Evolutionary conservation across 2,329 filamentous ascomycete species (phyloP).

Genomic region (Sphaerulina populicola): DNA sequence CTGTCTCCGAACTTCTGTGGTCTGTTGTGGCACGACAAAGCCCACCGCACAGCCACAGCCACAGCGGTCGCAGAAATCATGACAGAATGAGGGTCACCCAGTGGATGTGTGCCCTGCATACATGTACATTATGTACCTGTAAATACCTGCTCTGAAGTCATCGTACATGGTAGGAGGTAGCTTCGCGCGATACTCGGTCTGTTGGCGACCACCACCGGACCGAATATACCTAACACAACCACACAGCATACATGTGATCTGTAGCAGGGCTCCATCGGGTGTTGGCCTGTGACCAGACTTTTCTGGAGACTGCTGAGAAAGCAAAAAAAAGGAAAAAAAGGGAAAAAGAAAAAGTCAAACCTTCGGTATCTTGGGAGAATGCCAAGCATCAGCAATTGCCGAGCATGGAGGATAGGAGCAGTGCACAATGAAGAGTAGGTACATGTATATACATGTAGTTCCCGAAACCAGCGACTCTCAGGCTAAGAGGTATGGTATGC

Average conservation of each 20-base stretch:
- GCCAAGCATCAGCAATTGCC: neutral
- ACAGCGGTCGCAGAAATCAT: neutral
- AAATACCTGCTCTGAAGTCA: conserved; percentile 1
- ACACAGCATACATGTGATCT: too few relatives aligned
- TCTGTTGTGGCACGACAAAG: neutral
- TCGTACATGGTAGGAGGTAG: neutral
- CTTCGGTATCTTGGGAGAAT: neutral
- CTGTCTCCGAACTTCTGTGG: neutral
- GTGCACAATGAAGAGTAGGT: too few relatives aligned
- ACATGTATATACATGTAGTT: neutral
- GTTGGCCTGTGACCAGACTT: neutral
- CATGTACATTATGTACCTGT: too few relatives aligned
- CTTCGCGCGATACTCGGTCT: conserved; percentile 3
- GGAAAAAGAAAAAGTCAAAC: too few relatives aligned
- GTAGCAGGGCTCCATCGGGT: conserved; percentile 2
- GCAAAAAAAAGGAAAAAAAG: too few relatives aligned
- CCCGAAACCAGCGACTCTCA: neutral
- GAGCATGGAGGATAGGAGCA: too few relatives aligned
- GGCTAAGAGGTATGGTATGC: neutral
- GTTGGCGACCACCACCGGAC: neutral
- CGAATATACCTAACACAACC: neutral
- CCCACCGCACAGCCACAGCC: conserved; percentile 1
- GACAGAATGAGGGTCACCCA: neutral
- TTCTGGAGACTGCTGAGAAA: too few relatives aligned
- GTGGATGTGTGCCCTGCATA: neutral